Evolutionary conservation across 2,329 filamentous ascomycete species (phyloP), one percentile per base, ranked within the genome.

Genomic region (Elsinoe perseae): DNA sequence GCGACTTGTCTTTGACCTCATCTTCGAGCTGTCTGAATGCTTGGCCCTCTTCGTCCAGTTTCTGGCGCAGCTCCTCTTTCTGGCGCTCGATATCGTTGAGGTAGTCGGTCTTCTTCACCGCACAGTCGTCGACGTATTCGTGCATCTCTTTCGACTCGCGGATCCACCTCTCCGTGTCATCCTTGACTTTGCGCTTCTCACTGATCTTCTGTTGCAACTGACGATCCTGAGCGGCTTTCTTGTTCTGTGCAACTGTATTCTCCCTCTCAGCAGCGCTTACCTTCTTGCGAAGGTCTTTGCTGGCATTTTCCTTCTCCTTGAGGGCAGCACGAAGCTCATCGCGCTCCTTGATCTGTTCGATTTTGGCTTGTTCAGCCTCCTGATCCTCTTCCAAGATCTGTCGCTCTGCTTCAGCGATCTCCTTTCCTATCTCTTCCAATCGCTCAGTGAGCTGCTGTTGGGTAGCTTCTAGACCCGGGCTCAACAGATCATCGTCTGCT

Each of bases 231-330:
- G 91, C 88, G 0, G 81, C 78, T 63, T 86, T 87, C 59, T 87
- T 85, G 61, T 86, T 87, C 66, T 95, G 86, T 1, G 88, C 86
- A 3, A 83, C 80, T 48, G 89, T 83, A 75, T 95, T 95, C 61
- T 87, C 79, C 54, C 89, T 83, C 69, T 95, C 89, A 4, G 91
- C 82, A 44, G 81, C 82, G 54, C 88, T 85, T 54, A 95, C 84
- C 66, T 92, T 85, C 60, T 86, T 86, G 65, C 87, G 89, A 55
- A 96, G 73, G 66, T 90, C 89, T 43, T 88, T 84, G 50, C 89
- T 96, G 52, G 85, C 87, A 65, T 95, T 89, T 61, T 97, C 92
- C 69, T 95, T 95, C 66, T 95, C 89, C 68, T 88, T 93, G 55
- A 93, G 77, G 18, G 84, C 79, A 60, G 85, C 84, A 64, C 81